Percentiles rank a stretch among this genome's conserved stretches.
Evolutionary conservation across 306 rosid genomes (phyloP).

Genomic region (Clitoria ternatea): DNA sequence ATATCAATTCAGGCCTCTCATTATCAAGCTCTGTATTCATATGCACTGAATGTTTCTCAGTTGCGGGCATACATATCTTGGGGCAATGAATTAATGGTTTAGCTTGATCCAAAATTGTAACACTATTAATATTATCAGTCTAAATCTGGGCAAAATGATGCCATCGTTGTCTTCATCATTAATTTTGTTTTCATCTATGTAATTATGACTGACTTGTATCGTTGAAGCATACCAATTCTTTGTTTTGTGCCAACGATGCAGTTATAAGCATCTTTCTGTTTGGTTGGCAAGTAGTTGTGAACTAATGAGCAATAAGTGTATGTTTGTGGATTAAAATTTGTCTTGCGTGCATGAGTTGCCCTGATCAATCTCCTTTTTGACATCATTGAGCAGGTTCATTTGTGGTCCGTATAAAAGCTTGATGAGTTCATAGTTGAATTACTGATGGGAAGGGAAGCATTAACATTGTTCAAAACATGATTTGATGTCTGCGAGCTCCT

Average conservation of each 20-base stretch:
- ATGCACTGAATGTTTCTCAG: not conserved
- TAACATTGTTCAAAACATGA: conserved; percentile 20
- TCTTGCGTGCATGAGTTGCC: conserved; percentile 10
- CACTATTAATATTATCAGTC: not conserved
- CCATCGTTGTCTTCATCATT: not conserved
- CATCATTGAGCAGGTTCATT: conserved; percentile 69
- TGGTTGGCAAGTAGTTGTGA: not conserved
- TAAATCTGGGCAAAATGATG: not conserved
- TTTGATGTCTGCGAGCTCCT: conserved; percentile 6
- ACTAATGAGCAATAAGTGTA: not conserved
- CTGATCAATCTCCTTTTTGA: not conserved
- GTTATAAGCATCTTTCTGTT: not conserved
- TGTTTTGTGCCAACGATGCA: conserved; percentile 1
- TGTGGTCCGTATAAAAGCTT: conserved; percentile 85
- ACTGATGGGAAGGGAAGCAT: conserved; percentile 16
- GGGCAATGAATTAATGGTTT: not conserved
- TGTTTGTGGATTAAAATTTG: not conserved
- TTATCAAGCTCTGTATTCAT: not conserved
- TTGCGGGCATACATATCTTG: not conserved
- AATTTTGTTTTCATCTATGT: not conserved
- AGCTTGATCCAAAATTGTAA: conserved; percentile 10
- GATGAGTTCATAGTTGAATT: conserved; percentile 28
- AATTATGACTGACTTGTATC: conserved; percentile 6
- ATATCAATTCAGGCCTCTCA: not conserved
- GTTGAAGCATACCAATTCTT: not conserved